Evolutionary conservation across 2,329 filamentous ascomycete genomes (phyloP).

Genomic region (Pestalotiopsis sp.): DNA sequence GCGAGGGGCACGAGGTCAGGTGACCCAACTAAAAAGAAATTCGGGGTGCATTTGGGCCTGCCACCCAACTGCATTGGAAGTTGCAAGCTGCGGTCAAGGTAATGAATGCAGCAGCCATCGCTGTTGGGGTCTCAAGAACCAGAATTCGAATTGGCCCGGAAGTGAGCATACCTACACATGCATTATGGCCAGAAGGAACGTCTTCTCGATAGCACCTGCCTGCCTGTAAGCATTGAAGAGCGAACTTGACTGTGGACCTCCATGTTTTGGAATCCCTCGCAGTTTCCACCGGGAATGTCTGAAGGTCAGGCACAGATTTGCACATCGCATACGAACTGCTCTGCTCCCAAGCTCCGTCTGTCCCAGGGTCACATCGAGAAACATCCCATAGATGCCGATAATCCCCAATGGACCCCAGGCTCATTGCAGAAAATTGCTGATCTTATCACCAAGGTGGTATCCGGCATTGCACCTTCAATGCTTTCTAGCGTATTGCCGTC

Average conservation of each 20-base stretch:
- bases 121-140: too few relatives aligned
- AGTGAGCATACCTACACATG: too few relatives aligned
- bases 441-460: constrained; percentile 1
- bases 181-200: too few relatives aligned
- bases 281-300: background rate
- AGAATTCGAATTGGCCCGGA: too few relatives aligned
- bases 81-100: background rate
- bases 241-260: background rate
- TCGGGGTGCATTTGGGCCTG: background rate
- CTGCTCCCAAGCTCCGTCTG: too few relatives aligned
- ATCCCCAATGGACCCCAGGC: background rate
- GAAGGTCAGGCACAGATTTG: too few relatives aligned
- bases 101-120: too few relatives aligned
- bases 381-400: background rate
- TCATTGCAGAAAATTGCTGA: background rate
- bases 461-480: background rate
- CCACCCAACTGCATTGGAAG: background rate
- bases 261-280: background rate
- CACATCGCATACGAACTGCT: background rate
- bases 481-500: background rate
- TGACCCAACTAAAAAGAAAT: background rate
- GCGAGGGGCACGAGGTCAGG: constrained; percentile 1
- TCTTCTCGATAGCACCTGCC: too few relatives aligned
- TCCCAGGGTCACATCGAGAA: background rate
- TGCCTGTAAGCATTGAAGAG: too few relatives aligned